Evolutionary conservation across 768 basidiomycete genomes (phyloP), one percentile per base, ranked within the genome.

Genomic region (Termitomyces sp.): DNA sequence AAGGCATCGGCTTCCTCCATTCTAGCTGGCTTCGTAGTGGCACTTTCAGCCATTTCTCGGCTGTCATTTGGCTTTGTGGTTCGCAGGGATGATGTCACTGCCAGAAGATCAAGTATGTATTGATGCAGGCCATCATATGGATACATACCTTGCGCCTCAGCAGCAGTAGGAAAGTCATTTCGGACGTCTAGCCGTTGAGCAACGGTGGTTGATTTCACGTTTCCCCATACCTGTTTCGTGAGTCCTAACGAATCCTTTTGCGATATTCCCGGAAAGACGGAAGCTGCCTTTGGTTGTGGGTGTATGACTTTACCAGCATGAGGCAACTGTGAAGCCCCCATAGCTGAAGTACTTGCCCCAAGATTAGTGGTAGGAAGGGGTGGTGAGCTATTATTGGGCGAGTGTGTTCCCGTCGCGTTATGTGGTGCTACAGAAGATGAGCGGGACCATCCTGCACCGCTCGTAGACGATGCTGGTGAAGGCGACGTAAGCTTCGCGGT

Each of bases 101-200:
- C 16, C 58, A 36, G 44, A 57, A 18, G 57, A 53, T 33, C 63
- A 38, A 48, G 61, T 48, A 48, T 55, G 23, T 26, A 23, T 60
- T 28, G 50, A 43, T 41, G 38, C 57, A 28, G 41, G 23, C 16
- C 36, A 8, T 56, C 18, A 36, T 56, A 56, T 40, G 14, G 55
- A 38, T 23, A 77, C 83, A 66, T 64, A 88, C 92, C 88, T 76
- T 88, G 87, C 7, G 92, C 93, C 76, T 99, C 97, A 40, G 93
- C 93, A 49, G 96, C 95, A 5, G 97, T 99, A 7, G 97, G 97
- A 69, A 99, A 99, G 63, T 98, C 95, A 58, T 76, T 82, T 41
- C 75, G 71, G 52, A 75, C 71, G 47, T 86, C 82, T 3, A 74
- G 69, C 18, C 78, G 75, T 49, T 70, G 61, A 55, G 74, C 57